These are phyloP conservation scores for Lactifluus volemus DNA, from an alignment of 768 basidiomycete genomes.

Conservation along the genomic window DNA sequence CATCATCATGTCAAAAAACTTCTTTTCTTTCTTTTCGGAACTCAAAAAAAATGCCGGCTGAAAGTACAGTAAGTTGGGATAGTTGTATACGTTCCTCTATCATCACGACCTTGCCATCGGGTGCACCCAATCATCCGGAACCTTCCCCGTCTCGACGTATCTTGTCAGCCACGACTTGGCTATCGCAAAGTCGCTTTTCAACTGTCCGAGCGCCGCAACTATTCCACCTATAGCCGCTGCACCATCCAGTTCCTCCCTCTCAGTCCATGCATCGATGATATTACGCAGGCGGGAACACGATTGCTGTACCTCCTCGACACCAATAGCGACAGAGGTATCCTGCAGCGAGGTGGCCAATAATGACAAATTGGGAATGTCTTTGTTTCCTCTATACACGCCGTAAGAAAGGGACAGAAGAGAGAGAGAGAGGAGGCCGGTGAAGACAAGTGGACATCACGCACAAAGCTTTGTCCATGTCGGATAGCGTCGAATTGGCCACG, in stretches of 20 bases:
- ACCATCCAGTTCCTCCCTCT: not conserved
- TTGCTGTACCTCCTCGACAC: conserved; percentile 1
- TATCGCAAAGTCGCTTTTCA: not conserved
- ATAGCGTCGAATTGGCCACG: not conserved
- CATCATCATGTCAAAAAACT: not conserved
- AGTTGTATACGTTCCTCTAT: not conserved
- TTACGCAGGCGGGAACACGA: conserved; percentile 3
- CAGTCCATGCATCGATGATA: not conserved
- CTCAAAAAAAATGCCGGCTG: not conserved
- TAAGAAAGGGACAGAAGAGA: not conserved
- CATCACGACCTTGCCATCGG: not conserved
- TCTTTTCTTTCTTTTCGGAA: not conserved
- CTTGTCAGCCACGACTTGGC: conserved; percentile 6
- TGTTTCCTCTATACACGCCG: not conserved
- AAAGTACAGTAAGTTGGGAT: not conserved
- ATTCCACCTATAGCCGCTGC: not conserved
- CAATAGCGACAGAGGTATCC: conserved; percentile 8
- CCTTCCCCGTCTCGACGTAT: conserved; percentile 4
- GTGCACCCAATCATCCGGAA: not conserved
- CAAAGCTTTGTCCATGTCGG: conserved; percentile 8
- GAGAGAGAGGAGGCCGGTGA: not conserved
- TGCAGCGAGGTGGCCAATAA: conserved; percentile 4
- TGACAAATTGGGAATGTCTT: not conserved
- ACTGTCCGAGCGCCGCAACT: not conserved
- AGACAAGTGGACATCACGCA: not conserved